Percentiles rank a stretch among this genome's conserved stretches.
Evolutionary conservation across 139 green algal species (phyloP).

Genomic region (Micractinium sp.): DNA sequence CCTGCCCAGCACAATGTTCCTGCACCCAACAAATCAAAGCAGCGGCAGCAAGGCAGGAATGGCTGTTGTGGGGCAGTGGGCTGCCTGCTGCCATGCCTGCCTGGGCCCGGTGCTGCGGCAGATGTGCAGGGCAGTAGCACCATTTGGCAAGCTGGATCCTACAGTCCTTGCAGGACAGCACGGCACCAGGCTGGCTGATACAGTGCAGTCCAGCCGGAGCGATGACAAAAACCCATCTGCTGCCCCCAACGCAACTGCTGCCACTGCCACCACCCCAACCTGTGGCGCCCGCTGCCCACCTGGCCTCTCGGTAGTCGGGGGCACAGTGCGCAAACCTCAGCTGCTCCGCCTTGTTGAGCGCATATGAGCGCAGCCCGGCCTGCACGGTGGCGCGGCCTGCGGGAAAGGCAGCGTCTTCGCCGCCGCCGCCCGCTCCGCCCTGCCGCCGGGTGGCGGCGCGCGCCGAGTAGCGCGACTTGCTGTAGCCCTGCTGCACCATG

Average conservation of each 20-base stretch:
- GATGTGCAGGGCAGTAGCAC: too few relatives aligned
- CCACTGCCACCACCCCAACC: neutral
- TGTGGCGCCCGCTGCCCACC: slow-evolving; percentile 3
- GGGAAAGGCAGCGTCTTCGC: too few relatives aligned
- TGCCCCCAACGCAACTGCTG: neutral
- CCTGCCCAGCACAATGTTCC: slow-evolving; percentile 58
- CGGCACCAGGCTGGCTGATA: neutral
- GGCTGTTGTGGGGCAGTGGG: neutral
- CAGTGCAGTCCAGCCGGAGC: neutral
- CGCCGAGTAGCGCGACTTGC: slow-evolving; percentile 8
- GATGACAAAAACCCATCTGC: too few relatives aligned
- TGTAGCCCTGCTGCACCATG: slow-evolving; percentile 35
- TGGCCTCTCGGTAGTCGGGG: slow-evolving; percentile 54
- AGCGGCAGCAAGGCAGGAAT: neutral
- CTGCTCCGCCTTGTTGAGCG: slow-evolving; percentile 59
- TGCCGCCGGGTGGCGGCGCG: neutral
- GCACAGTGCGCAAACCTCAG: slow-evolving; percentile 48
- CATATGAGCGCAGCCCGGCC: slow-evolving; percentile 56
- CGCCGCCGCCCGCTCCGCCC: slow-evolving; percentile 27
- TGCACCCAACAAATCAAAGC: slow-evolving; percentile 22
- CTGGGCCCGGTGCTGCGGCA: too few relatives aligned
- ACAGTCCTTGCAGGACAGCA: too few relatives aligned
- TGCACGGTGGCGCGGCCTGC: slow-evolving; percentile 44
- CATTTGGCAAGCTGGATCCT: too few relatives aligned
- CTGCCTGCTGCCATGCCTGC: too few relatives aligned